phyloP scores from a whole-genome alignment of 768 basidiomycete species.

The Termitomyces sp. region DNA sequence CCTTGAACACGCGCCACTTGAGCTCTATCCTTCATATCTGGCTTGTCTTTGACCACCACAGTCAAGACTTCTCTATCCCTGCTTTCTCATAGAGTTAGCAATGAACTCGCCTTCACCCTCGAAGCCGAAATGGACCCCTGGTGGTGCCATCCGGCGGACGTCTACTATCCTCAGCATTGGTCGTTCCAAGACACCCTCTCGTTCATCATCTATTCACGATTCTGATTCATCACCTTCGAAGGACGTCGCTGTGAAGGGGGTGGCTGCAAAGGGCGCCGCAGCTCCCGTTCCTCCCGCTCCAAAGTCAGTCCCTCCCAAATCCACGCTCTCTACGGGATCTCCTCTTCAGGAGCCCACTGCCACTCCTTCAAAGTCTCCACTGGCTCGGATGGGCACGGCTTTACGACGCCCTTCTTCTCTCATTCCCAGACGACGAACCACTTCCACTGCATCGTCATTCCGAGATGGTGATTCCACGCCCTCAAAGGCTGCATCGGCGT shows the following conservation, averaged over 20 bases:
- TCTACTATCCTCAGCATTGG: constrained; percentile 7
- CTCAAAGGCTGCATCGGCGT: constrained; percentile 1
- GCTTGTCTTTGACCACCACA: constrained; percentile 2
- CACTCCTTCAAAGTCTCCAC: constrained; percentile 7
- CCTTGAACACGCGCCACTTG: constrained; percentile 4
- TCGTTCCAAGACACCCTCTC: constrained; percentile 6
- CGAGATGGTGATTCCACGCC: neutral
- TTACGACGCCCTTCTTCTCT: constrained; percentile 6
- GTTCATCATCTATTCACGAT: constrained; percentile 2
- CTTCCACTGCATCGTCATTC: constrained; percentile 1
- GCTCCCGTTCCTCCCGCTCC: neutral
- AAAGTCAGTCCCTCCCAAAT: neutral
- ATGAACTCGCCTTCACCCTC: constrained; percentile 5
- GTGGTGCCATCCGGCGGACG: constrained; percentile 4
- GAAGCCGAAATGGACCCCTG: constrained; percentile 9
- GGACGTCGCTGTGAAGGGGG: neutral
- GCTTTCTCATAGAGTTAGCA: neutral
- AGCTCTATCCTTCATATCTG: constrained; percentile 4
- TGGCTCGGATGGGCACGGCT: constrained; percentile 4
- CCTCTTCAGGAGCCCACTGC: constrained; percentile 1
- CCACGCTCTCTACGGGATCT: constrained; percentile 2
- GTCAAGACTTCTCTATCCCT: constrained; percentile 2
- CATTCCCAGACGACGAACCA: constrained; percentile 8
- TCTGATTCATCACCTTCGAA: constrained; percentile 2
- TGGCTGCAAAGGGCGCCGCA: neutral